A percentile compares a stretch with the other conserved stretches of the same genome.
phyloP scores from a whole-genome alignment of 108 stramenopile genomes.

The Cyclotella baltica region DNA sequence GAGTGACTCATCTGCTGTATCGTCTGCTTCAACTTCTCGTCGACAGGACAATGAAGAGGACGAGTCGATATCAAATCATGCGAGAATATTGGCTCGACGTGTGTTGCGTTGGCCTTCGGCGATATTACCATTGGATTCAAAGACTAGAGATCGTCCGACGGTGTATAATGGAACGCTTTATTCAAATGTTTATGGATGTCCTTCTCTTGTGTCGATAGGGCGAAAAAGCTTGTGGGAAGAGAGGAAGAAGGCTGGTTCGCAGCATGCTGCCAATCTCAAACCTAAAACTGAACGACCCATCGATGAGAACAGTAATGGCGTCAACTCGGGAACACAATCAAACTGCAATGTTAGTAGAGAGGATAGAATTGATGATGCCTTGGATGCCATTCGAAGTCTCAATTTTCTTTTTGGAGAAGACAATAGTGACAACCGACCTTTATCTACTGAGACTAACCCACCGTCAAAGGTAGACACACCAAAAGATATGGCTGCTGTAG shows the following conservation, averaged over 20 bases:
- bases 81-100: conserved; percentile 40
- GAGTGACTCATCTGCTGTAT: neutral
- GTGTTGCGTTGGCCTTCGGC: conserved; percentile 52
- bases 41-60: conserved; percentile 21
- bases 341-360: too few species aligned
- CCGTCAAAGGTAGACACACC: neutral
- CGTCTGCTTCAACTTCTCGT: conserved; percentile 1
- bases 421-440: neutral
- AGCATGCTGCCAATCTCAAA: neutral
- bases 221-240: conserved; percentile 31
- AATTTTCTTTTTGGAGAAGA: conserved; percentile 45
- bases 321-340: too few species aligned
- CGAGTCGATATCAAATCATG: conserved; percentile 21
- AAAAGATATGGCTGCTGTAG: neutral
- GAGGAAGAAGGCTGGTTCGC: neutral
- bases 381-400: conserved; percentile 39
- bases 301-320: neutral
- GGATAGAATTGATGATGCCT: conserved; percentile 40
- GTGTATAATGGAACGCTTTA: neutral
- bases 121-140: conserved; percentile 13
- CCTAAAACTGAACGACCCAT: too few species aligned
- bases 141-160: neutral
- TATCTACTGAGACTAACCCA: neutral
- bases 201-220: conserved; percentile 46
- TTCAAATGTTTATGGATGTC: conserved; percentile 18